Percentiles rank a stretch among this genome's conserved stretches.
Evolutionary conservation across 345 rosid genomes (phyloP).

Genomic region (Combretum micranthum): DNA sequence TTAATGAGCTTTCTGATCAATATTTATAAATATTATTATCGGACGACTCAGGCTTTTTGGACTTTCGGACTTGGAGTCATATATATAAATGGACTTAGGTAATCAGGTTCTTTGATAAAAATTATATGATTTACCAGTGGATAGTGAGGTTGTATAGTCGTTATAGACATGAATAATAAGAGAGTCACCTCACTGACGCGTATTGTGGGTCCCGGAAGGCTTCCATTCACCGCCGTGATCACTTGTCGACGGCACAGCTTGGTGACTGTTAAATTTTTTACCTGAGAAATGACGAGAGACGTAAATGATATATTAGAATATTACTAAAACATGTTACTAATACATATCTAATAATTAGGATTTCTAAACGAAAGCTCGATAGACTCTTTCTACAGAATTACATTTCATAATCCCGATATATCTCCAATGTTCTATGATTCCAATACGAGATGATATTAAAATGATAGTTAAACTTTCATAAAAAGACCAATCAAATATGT

Average conservation of each 20-base stretch:
- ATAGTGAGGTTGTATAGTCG: slow-evolving; percentile 65
- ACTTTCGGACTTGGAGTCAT: too few relatives aligned
- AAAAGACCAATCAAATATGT: too few relatives aligned
- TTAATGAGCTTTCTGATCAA: too few relatives aligned
- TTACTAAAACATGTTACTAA: neutral
- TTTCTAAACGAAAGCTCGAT: too few relatives aligned
- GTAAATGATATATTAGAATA: too few relatives aligned
- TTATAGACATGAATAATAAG: slow-evolving; percentile 68
- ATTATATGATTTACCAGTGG: slow-evolving; percentile 52
- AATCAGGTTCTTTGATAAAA: neutral
- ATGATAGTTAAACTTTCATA: too few relatives aligned
- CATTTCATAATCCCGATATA: too few relatives aligned
- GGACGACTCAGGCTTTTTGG: too few relatives aligned
- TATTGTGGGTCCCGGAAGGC: slow-evolving; percentile 73
- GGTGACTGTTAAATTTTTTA: slow-evolving; percentile 52
- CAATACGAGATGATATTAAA: too few relatives aligned
- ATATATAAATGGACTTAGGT: neutral
- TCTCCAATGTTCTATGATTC: too few relatives aligned
- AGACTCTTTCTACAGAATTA: too few relatives aligned
- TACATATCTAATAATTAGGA: neutral
- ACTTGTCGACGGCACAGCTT: slow-evolving; percentile 55
- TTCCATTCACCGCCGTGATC: slow-evolving; percentile 71
- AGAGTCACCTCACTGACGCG: slow-evolving; percentile 61
- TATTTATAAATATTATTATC: too few relatives aligned
- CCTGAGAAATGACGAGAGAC: slow-evolving; percentile 32